Evolutionary conservation across 1,139 yeast genomes (phyloP).

Genomic region (Candida frijolesensis): DNA sequence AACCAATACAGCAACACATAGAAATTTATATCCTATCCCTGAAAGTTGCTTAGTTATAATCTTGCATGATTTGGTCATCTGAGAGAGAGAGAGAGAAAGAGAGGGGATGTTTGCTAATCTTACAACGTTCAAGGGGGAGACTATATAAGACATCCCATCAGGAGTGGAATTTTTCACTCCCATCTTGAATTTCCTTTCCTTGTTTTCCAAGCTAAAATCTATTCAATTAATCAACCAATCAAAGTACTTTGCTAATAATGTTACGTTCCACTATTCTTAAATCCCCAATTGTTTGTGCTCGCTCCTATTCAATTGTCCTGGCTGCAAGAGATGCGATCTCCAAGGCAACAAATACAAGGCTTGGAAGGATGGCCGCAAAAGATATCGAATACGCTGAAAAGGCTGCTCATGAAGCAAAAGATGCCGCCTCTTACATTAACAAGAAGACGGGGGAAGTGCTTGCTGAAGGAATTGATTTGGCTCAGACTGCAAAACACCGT

Average conservation of each 20-base stretch:
- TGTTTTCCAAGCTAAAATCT: too few species aligned
- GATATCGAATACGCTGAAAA: constrained; percentile 35
- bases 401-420: constrained; percentile 29
- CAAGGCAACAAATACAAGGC: constrained; percentile 32
- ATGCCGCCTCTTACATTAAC: constrained; percentile 23
- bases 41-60: not conserved
- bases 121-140: not conserved
- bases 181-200: too few species aligned
- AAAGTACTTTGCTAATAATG: not conserved
- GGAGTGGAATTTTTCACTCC: too few species aligned
- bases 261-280: constrained; percentile 11
- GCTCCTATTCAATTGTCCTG: constrained; percentile 31
- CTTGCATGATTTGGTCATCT: constrained; percentile 5
- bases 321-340: constrained; percentile 37
- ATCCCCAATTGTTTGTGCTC: constrained; percentile 12
- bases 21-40: not conserved
- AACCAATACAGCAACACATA: not conserved
- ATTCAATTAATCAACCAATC: too few species aligned
- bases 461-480: constrained; percentile 32
- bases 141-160: not conserved
- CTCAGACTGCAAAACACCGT: constrained; percentile 19
- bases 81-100: not conserved
- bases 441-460: constrained; percentile 30
- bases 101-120: not conserved
- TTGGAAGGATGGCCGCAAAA: constrained; percentile 27